These are phyloP conservation scores for Fusarium tanahbumbuense DNA, from an alignment of 2,329 filamentous ascomycete genomes.

Conservation along the genomic window DNA sequence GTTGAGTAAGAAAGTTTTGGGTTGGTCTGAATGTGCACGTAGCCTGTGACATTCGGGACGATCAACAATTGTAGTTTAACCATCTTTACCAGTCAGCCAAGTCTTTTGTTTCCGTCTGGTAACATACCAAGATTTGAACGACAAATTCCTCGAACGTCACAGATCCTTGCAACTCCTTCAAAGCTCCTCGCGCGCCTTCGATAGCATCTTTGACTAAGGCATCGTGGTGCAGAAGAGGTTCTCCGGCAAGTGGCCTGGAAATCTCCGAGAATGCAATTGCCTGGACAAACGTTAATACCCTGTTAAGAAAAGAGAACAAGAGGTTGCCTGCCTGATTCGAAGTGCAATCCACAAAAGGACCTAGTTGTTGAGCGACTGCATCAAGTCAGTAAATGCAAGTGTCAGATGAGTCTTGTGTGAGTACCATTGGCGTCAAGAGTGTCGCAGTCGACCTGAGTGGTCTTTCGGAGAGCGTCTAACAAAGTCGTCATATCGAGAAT, in stretches of 20 bases:
- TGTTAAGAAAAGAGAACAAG: too few species aligned
- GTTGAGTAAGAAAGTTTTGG: conserved; percentile 65
- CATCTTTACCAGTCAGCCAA: conserved; percentile 56
- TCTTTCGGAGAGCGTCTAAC: conserved; percentile 45
- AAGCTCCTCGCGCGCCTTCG: conserved; percentile 33
- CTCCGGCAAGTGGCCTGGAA: conserved; percentile 32
- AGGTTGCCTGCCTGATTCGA: too few species aligned
- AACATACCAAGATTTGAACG: conserved; percentile 64
- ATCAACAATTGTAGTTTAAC: conserved; percentile 66
- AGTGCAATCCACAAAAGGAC: conserved; percentile 53
- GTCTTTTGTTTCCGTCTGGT: fast-evolving
- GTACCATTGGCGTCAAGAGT: conserved; percentile 52
- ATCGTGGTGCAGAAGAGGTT: conserved; percentile 45
- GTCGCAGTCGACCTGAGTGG: conserved; percentile 51
- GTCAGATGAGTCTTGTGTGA: background rate
- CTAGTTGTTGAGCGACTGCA: conserved; percentile 48
- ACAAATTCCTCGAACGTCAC: conserved; percentile 59
- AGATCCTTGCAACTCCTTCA: conserved; percentile 37
- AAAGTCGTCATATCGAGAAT: conserved; percentile 43
- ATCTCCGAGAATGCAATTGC: conserved; percentile 52
- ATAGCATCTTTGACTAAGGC: conserved; percentile 47
- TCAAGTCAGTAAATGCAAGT: conserved; percentile 21
- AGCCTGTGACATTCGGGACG: conserved; percentile 60
- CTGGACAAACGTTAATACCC: too few species aligned
- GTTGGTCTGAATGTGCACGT: conserved; percentile 70